A percentile compares a stretch with the other conserved stretches of the same genome.
Conservation (phyloP, 345 rosid species). For the Corchorus capsularis region DNA sequence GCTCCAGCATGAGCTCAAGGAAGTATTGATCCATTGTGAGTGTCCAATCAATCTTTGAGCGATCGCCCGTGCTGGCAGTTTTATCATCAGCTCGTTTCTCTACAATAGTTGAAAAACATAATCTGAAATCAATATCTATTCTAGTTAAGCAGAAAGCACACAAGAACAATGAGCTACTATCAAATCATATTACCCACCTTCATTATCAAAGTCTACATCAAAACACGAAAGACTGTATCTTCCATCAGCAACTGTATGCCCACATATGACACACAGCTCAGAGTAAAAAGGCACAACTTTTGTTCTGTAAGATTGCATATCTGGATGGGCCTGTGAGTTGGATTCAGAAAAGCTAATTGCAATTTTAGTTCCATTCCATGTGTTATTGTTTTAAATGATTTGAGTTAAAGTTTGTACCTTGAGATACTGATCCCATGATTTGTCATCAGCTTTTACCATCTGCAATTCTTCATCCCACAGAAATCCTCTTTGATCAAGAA, state of each 20-base stretch:
- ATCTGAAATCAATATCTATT: background rate
- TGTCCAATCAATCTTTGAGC: constrained; percentile 8
- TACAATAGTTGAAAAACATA: background rate
- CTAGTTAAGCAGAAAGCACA: background rate
- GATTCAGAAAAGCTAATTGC: background rate
- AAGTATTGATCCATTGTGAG: constrained; percentile 6
- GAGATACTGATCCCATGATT: background rate
- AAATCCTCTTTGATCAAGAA: background rate
- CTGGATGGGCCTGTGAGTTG: background rate
- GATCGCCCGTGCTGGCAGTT: background rate
- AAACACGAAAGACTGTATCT: constrained; percentile 18
- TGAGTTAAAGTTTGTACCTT: constrained; percentile 10
- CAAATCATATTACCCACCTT: background rate
- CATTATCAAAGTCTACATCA: constrained; percentile 13
- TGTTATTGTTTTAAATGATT: background rate
- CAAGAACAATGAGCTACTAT: background rate
- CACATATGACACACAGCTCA: constrained; percentile 7
- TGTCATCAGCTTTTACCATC: constrained; percentile 11
- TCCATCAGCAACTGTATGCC: constrained; percentile 2
- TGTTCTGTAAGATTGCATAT: background rate
- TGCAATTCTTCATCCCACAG: background rate
- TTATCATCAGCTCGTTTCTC: background rate
- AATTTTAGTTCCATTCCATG: background rate
- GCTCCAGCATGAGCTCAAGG: constrained; percentile 1
- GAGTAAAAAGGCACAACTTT: background rate